Base-by-base conservation (phyloP, 1,139 yeast genomes). In the Meyerozyma guilliermondii region DNA sequence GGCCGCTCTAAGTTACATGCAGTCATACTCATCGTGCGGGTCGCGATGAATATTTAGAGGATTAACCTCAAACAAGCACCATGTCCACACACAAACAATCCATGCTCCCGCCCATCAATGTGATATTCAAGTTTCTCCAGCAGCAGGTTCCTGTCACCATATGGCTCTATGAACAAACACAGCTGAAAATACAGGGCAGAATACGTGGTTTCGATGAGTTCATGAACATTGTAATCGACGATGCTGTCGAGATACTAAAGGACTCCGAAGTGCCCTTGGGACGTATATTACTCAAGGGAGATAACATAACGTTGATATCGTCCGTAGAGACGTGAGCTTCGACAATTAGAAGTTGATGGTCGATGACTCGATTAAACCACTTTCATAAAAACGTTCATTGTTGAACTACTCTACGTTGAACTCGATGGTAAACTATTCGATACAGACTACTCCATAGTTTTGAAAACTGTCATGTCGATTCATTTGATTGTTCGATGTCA, bases 171-270 rank as follows among this genome's bases (percentile, higher is more conserved):
- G 98, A 92, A 56, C 97, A 92, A 60, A 77, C 83, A 0, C 81
- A 80, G 28, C 74, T 77, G 52, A 73, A 95, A 48, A 78, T 94
- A 24, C 89, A 86, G 52, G 98, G 98, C 1, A 79, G 76, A 50
- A 83, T 92, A 39, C 72, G 80, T 54, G 99, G 99, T 1, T 92
- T 94, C 63, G 99, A 94, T 62, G 98, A 94, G 66, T 92, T 89
- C 57, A 92, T 94, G 98, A 94, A 94, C 56, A 66, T 94, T 14
- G 98, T 91, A n/a, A 67, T 94, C 11, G 96, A 87, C 46, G 92
- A 89, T 44, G 96, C 98, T 0, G 74, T 76, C 14, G 96, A 92
- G 54, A 67, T 85, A 55, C 42, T 59, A 46, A 71, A 74, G 43
- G 78, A 80, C n/a, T 51, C 66, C 9, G 58, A 56, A 42, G 68